A percentile compares a stretch with the other conserved stretches of the same genome.
Evolutionary conservation across 1,139 yeast species (phyloP).

Genomic region (Hanseniaspora sp.): DNA sequence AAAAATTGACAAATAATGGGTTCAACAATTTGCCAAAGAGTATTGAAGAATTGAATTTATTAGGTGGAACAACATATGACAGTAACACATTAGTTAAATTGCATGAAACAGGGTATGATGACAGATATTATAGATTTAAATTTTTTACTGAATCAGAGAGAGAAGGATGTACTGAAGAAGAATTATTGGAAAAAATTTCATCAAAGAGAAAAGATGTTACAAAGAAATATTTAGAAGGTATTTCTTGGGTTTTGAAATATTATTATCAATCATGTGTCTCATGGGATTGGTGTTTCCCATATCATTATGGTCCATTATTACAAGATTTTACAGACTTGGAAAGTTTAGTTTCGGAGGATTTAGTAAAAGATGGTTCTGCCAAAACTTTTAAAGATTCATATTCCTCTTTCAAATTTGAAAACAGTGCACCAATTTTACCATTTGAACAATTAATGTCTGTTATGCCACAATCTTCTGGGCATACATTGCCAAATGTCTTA

Average conservation of each 20-base stretch:
- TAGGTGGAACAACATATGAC: conserved; percentile 24
- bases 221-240: conserved; percentile 76
- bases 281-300: conserved; percentile 97
- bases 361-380: not conserved
- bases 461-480: conserved; percentile 93
- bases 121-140: conserved; percentile 68
- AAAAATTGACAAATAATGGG: conserved; percentile 22
- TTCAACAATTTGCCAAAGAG: not conserved
- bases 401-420: conserved; percentile 45
- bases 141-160: conserved; percentile 39
- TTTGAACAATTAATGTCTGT: conserved; percentile 97
- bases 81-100: conserved; percentile 53
- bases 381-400: not conserved
- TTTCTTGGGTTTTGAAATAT: conserved; percentile 85
- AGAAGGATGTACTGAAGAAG: conserved; percentile 24
- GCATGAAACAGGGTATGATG: conserved; percentile 80
- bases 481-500: conserved; percentile 73
- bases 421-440: conserved; percentile 79
- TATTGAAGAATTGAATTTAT: conserved; percentile 5
- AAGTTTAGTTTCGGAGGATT: conserved; percentile 30
- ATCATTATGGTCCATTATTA: conserved; percentile 96
- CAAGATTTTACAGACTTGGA: conserved; percentile 61
- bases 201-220: conserved; percentile 52
- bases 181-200: conserved; percentile 42
- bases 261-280: conserved; percentile 97